These are phyloP conservation scores for Tylopilus intermedius DNA, from an alignment of 768 basidiomycete genomes.

Conservation along the genomic window DNA sequence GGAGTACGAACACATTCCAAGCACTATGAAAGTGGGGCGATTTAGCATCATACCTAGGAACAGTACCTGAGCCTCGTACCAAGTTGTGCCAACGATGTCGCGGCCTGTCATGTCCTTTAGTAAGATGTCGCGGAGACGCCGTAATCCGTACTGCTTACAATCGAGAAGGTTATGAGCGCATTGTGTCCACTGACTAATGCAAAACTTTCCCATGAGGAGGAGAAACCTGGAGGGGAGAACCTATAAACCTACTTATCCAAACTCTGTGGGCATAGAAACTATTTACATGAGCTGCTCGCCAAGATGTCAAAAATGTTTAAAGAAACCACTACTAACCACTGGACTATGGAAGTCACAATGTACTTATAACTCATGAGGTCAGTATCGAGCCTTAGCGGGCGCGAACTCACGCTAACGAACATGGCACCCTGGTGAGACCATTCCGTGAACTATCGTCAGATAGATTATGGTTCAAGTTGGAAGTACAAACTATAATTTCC, in stretches of 20 bases:
- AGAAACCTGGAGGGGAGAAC: no score
- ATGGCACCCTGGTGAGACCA: not conserved
- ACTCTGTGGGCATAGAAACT: constrained; percentile 14
- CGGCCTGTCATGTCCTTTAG: not conserved
- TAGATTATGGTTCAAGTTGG: not conserved
- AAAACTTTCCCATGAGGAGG: not conserved
- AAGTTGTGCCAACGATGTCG: constrained; percentile 3
- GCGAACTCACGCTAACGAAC: not conserved
- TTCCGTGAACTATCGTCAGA: not conserved
- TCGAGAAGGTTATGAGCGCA: not conserved
- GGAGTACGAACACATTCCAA: constrained; percentile 7
- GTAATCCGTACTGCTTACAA: not conserved
- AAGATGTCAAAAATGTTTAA: not conserved
- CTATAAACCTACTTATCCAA: constrained; percentile 9
- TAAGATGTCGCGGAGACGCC: not conserved
- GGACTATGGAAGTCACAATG: constrained; percentile 2
- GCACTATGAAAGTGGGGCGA: not conserved
- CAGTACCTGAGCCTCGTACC: not conserved
- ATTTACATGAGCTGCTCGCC: not conserved
- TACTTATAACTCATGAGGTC: not conserved
- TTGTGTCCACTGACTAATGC: constrained; percentile 6
- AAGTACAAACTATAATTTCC: constrained; percentile 2
- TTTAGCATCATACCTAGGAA: not conserved
- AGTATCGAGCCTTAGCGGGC: not conserved
- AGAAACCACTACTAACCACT: constrained; percentile 2